A percentile compares a stretch with the other conserved stretches of the same genome.
phyloP scores from a whole-genome alignment of 306 rosid genomes.

The Ceratonia siliqua region DNA sequence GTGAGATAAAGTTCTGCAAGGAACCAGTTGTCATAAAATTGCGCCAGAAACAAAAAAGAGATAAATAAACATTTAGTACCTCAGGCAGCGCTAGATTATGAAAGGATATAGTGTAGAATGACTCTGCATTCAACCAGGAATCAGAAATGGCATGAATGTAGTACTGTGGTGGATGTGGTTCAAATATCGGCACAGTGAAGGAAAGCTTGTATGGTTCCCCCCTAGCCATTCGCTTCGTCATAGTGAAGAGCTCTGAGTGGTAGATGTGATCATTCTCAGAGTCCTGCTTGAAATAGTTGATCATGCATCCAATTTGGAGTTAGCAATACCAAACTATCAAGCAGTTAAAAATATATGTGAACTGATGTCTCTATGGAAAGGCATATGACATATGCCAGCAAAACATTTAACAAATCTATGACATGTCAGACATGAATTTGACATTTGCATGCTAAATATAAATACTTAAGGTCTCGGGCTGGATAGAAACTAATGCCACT shows the following conservation, averaged over 20 bases:
- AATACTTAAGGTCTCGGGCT: constrained; percentile 10
- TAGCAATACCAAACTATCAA: constrained; percentile 15
- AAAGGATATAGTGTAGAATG: constrained; percentile 91
- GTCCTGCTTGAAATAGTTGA: constrained; percentile 59
- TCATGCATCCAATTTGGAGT: constrained; percentile 30
- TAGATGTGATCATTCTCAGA: constrained; percentile 94
- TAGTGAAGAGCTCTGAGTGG: constrained; percentile 83
- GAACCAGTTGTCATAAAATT: constrained; percentile 21
- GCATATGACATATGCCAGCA: constrained; percentile 1
- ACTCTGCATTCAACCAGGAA: constrained; percentile 91
- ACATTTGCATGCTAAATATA: constrained; percentile 15
- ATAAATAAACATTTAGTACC: constrained; percentile 44
- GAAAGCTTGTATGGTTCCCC: constrained; percentile 90
- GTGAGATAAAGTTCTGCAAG: constrained; percentile 38
- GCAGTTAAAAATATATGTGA: background rate
- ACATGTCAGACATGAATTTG: constrained; percentile 8
- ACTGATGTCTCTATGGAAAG: constrained; percentile 13
- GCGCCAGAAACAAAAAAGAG: constrained; percentile 16
- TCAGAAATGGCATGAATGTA: constrained; percentile 93
- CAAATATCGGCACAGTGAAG: constrained; percentile 95
- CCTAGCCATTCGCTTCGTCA: constrained; percentile 84
- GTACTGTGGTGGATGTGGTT: constrained; percentile 98
- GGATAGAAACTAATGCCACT: constrained; percentile 10
- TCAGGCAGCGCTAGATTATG: constrained; percentile 85
- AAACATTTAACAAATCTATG: constrained; percentile 5